Evolutionary conservation across 164 flowering plant species (phyloP), one percentile per base, ranked within the genome.

Genomic region (Akebia trifoliata): DNA sequence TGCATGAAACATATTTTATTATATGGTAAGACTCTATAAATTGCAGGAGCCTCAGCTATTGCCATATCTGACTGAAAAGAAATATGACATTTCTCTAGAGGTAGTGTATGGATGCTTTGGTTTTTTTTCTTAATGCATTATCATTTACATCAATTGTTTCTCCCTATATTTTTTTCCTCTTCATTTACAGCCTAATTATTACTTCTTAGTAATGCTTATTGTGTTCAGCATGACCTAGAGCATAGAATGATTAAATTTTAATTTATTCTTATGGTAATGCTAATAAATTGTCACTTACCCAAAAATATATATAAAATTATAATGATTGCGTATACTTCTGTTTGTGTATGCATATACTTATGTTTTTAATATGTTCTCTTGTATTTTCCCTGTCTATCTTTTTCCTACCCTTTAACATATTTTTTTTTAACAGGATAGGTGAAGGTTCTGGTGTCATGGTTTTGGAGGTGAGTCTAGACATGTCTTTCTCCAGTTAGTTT

Each of bases 381-480:
- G 36, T 28, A 12, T 57, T 35, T 28, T 51, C 24, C 25, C n/a
- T n/a, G 52, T 11, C 12, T 51, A 1, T 11, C 45, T 60, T 22
- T 60, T 40, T 42, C 56, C n/a, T 3, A 12, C 39, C 50, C 31
- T 54, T 36, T 64, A 30, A 63, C 46, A 26, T 28, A 15, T 60
- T 30, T 28, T 70, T 51, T 64, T 60, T 54, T 51, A 54, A 32
- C 86, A 93, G 98, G 70, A 93, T 90, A 40, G 97, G 97, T 50
- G 99, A 93, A 79, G 99, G 97, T 60, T 74, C 81, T 53, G 99
- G 99, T 64, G 72, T 93, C 52, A 40, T 93, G 77, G 93, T 90
- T 54, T 73, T 93, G 75, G 97, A 90, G 88, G 98, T 90, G 56
- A 78, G 85, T 79, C 58, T 28, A 39, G 51, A 40, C 22, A 57